These are phyloP conservation scores for Suillus subluteus DNA, from an alignment of 768 basidiomycete genomes.

Conservation along the genomic window DNA sequence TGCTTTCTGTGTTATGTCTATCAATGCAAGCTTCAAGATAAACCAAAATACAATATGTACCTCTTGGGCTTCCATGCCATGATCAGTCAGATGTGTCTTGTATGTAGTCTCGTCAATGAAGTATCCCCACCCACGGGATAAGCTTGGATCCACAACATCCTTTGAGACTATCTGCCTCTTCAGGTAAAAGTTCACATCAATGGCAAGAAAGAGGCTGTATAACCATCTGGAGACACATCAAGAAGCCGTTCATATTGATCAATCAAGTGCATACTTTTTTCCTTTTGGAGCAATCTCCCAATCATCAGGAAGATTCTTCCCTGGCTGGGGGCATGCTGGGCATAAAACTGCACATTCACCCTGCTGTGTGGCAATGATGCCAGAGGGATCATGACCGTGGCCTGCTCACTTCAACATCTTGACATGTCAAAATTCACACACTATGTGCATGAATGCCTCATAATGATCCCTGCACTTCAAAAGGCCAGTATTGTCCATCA, in stretches of 20 bases:
- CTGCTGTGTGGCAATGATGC: no score
- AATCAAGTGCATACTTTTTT: background rate
- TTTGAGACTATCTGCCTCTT: slow-evolving; percentile 20
- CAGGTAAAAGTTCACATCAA: slow-evolving; percentile 33
- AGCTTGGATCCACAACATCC: slow-evolving; percentile 20
- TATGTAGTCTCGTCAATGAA: slow-evolving; percentile 28
- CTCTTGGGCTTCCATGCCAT: slow-evolving; percentile 18
- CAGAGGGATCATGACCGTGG: no score
- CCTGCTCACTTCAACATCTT: no score
- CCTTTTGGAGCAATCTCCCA: slow-evolving; percentile 18
- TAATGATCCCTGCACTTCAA: no score
- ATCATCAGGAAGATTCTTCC: slow-evolving; percentile 24
- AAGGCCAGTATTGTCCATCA: no score
- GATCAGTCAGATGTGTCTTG: slow-evolving; percentile 16
- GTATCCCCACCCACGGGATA: slow-evolving; percentile 25
- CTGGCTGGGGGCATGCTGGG: slow-evolving; percentile 30
- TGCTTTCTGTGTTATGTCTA: slow-evolving; percentile 18
- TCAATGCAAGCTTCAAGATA: background rate
- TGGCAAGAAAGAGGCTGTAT: slow-evolving; percentile 25
- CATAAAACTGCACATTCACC: no score
- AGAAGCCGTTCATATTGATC: background rate
- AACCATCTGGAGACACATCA: slow-evolving; percentile 12
- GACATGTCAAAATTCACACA: no score
- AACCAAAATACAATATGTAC: slow-evolving; percentile 14
- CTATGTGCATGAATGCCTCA: no score